These are phyloP conservation scores for Alternaria solani DNA, from an alignment of 2,329 filamentous ascomycete genomes.

Conservation along the genomic window DNA sequence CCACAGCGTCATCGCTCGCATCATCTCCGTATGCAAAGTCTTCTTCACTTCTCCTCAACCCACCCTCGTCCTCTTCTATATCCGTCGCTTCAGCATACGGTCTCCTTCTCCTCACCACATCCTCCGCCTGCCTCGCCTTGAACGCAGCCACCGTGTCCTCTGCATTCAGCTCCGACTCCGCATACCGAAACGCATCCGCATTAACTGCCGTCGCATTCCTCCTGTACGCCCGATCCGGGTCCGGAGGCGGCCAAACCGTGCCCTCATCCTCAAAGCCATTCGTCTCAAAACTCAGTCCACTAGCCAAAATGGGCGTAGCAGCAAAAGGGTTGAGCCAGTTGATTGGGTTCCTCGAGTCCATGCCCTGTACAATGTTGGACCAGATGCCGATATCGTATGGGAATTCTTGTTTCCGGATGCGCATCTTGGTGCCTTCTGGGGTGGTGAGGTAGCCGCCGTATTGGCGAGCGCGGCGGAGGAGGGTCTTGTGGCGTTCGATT, in stretches of 20 bases:
- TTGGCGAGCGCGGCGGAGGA: slow-evolving; percentile 55
- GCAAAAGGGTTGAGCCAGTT: slow-evolving; percentile 76
- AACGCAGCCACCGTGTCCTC: slow-evolving; percentile 62
- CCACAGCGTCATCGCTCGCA: slow-evolving; percentile 20
- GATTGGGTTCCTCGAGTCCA: slow-evolving; percentile 71
- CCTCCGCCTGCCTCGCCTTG: slow-evolving; percentile 61
- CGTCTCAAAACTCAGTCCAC: slow-evolving; percentile 70
- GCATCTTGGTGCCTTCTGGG: slow-evolving; percentile 62
- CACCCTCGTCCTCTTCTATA: slow-evolving; percentile 11
- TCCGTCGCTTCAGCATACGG: slow-evolving; percentile 55
- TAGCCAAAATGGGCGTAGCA: slow-evolving; percentile 57
- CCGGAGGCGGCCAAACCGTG: slow-evolving; percentile 59
- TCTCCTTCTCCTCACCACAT: slow-evolving; percentile 55
- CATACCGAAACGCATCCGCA: slow-evolving; percentile 49
- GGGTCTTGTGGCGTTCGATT: slow-evolving; percentile 57
- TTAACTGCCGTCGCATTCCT: slow-evolving; percentile 19
- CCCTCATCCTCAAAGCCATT: slow-evolving; percentile 73
- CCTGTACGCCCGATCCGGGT: slow-evolving; percentile 55
- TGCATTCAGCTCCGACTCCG: slow-evolving; percentile 48
- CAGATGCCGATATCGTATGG: slow-evolving; percentile 83
- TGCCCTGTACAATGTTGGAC: slow-evolving; percentile 75
- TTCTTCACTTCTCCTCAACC: slow-evolving; percentile 19
- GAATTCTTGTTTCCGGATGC: slow-evolving; percentile 74
- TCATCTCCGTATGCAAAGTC: slow-evolving; percentile 35
- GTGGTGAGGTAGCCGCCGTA: slow-evolving; percentile 66